These are phyloP conservation scores for Colletotrichum graminicola DNA, from an alignment of 2,329 filamentous ascomycete species.

Conservation along the genomic window DNA sequence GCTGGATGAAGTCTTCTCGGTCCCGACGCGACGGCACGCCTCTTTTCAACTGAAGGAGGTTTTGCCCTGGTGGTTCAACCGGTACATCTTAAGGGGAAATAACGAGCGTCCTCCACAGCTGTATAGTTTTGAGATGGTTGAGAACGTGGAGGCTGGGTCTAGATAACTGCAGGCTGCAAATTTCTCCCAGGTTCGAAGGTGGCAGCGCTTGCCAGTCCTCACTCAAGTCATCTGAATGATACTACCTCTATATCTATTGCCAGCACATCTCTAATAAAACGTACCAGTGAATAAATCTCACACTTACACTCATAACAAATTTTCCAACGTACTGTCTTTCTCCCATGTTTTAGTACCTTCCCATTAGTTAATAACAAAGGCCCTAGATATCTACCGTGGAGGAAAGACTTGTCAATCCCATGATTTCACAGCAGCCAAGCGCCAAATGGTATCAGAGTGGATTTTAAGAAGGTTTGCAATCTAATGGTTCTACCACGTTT, in stretches of 20 bases:
- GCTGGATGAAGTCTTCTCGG: constrained; percentile 54
- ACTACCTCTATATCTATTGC: too few relatives aligned
- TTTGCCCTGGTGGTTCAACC: constrained; percentile 32
- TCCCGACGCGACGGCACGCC: constrained; percentile 50
- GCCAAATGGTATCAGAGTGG: too few relatives aligned
- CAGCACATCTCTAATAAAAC: too few relatives aligned
- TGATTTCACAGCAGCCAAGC: too few relatives aligned
- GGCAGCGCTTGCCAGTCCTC: not conserved
- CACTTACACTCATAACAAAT: too few relatives aligned
- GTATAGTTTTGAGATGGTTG: constrained; percentile 24
- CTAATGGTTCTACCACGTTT: too few relatives aligned
- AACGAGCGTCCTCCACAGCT: not conserved
- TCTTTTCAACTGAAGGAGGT: constrained; percentile 49
- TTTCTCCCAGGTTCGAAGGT: not conserved
- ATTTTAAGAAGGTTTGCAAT: too few relatives aligned
- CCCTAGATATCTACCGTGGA: too few relatives aligned
- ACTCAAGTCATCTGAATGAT: too few relatives aligned
- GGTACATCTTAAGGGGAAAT: constrained; percentile 15
- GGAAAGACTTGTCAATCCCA: too few relatives aligned
- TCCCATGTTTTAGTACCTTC: not conserved
- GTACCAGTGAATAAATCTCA: too few relatives aligned
- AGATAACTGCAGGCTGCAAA: not conserved
- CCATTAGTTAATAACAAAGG: too few relatives aligned
- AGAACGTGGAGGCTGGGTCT: constrained; percentile 3
- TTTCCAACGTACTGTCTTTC: not conserved